Evolutionary conservation across 2,329 filamentous ascomycete species (phyloP).

Genomic region (Diaporthe citrichinensis): DNA sequence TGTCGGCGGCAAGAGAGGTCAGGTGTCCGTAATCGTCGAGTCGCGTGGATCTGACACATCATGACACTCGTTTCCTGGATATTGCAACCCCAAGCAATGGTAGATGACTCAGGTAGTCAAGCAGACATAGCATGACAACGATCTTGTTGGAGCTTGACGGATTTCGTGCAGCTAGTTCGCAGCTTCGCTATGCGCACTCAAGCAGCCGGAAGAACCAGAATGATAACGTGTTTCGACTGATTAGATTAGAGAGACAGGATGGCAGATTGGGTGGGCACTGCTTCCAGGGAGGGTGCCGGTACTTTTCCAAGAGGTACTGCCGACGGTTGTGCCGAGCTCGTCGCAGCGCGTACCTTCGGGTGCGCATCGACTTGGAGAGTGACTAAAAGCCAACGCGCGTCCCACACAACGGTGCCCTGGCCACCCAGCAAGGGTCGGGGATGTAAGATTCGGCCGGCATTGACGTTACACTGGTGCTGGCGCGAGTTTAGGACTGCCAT

Average conservation of each 20-base stretch:
- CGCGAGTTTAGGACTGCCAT: conserved; percentile 30
- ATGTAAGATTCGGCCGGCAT: conserved; percentile 32
- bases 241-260: conserved; percentile 36
- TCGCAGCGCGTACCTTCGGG: conserved; percentile 30
- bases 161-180: conserved; percentile 33
- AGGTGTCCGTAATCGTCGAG: conserved; percentile 27
- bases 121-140: conserved; percentile 24
- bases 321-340: conserved; percentile 42
- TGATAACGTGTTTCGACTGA: conserved; percentile 33
- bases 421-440: conserved; percentile 33
- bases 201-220: conserved; percentile 16
- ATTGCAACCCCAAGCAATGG: conserved; percentile 6
- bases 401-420: conserved; percentile 37
- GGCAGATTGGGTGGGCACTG: conserved; percentile 37
- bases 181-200: conserved; percentile 27
- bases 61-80: conserved; percentile 26
- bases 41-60: conserved; percentile 35
- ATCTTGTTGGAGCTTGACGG: conserved; percentile 6
- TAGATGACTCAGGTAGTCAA: conserved; percentile 28
- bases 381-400: conserved; percentile 39
- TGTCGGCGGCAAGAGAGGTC: conserved; percentile 29
- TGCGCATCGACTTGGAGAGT: conserved; percentile 1
- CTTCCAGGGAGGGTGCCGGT: conserved; percentile 18
- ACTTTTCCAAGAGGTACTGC: conserved; percentile 40
- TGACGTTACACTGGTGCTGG: conserved; percentile 35